Percentiles rank a stretch among this genome's conserved stretches.
phyloP scores from a whole-genome alignment of 768 basidiomycete genomes.

The Agaricus blazei region DNA sequence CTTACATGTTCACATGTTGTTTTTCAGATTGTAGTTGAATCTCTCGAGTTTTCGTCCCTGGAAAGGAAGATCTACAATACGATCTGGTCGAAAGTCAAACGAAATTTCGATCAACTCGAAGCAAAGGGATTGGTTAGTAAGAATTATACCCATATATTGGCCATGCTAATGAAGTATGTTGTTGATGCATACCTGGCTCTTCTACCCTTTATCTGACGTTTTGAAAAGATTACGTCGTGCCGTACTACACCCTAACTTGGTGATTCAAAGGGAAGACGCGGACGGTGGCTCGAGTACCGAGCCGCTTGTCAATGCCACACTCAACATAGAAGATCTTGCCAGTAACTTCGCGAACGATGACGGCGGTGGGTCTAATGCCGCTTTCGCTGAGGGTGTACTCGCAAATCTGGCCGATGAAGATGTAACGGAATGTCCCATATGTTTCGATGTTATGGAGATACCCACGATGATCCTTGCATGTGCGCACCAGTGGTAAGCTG shows the following conservation, averaged over 20 bases:
- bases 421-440: slow-evolving; percentile 70
- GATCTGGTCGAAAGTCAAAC: slow-evolving; percentile 75
- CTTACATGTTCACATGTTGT: neutral
- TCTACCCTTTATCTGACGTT: neutral
- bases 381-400: slow-evolving; percentile 61
- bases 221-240: slow-evolving; percentile 74
- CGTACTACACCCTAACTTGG: slow-evolving; percentile 85
- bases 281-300: slow-evolving; percentile 21
- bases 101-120: slow-evolving; percentile 73
- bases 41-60: slow-evolving; percentile 71
- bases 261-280: slow-evolving; percentile 50
- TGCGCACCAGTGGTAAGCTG: slow-evolving; percentile 67
- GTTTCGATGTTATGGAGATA: slow-evolving; percentile 70
- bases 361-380: slow-evolving; percentile 26
- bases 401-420: slow-evolving; percentile 54
- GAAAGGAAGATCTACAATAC: slow-evolving; percentile 90
- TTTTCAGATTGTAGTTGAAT: slow-evolving; percentile 58
- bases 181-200: slow-evolving; percentile 4
- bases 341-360: slow-evolving; percentile 41
- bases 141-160: slow-evolving; percentile 85
- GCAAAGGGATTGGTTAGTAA: slow-evolving; percentile 74
- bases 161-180: slow-evolving; percentile 88
- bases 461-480: slow-evolving; percentile 71
- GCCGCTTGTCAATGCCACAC: slow-evolving; percentile 32
- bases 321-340: slow-evolving; percentile 60